Percentiles rank a stretch among this genome's conserved stretches.
phyloP scores from a whole-genome alignment of 352 stramenopile genomes.

The Pythium folliculosum region DNA sequence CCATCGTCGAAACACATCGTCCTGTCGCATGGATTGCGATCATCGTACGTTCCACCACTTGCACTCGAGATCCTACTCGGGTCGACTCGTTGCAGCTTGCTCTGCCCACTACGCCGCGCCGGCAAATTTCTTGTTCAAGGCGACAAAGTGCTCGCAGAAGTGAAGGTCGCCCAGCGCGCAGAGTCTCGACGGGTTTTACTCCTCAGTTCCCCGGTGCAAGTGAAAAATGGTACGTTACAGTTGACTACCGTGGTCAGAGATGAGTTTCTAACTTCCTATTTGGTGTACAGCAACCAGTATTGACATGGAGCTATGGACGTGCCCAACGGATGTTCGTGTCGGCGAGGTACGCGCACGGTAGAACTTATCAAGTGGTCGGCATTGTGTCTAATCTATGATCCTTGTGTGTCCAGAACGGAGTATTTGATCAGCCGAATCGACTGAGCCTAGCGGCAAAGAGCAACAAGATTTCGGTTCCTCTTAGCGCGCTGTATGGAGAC shows the following conservation, averaged over 20 bases:
- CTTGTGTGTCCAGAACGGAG: constrained; percentile 33
- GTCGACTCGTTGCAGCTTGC: constrained; percentile 61
- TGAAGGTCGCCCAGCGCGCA: constrained; percentile 87
- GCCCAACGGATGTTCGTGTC: constrained; percentile 44
- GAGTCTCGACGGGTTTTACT: constrained; percentile 82
- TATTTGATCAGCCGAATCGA: constrained; percentile 42
- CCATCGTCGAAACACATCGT: constrained; percentile 56
- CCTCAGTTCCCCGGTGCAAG: constrained; percentile 83
- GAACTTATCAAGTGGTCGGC: not conserved
- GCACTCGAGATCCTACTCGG: constrained; percentile 86
- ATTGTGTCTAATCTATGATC: not conserved
- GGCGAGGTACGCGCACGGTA: constrained; percentile 42
- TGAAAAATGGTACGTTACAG: constrained; percentile 77
- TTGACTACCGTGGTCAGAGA: not conserved
- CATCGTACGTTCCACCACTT: constrained; percentile 82
- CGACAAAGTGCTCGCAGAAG: constrained; percentile 82
- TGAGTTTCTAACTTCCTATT: not conserved
- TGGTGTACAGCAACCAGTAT: constrained; percentile 61
- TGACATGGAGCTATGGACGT: constrained; percentile 84
- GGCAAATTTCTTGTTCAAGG: constrained; percentile 90
- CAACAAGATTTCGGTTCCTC: constrained; percentile 84
- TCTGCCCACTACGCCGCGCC: constrained; percentile 81
- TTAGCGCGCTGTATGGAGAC: constrained; percentile 79
- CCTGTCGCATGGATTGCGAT: constrained; percentile 72
- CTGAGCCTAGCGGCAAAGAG: constrained; percentile 55